These are phyloP conservation scores for Fonsecaea pedrosoi DNA, from an alignment of 2,329 filamentous ascomycete species.

Conservation along the genomic window DNA sequence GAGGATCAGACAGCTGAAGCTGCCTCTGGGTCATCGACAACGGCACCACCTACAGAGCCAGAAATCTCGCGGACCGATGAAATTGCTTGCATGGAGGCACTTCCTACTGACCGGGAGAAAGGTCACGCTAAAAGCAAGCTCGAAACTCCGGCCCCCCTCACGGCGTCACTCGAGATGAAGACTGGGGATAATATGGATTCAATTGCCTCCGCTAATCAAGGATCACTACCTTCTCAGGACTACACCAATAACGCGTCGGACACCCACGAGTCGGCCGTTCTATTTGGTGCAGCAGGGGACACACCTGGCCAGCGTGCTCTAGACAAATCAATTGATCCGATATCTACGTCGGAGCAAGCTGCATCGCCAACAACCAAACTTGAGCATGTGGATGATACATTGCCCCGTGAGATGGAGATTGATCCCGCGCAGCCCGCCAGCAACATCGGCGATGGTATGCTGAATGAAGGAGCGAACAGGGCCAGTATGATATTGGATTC, in stretches of 20 bases:
- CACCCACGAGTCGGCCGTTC: neutral
- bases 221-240: neutral
- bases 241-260: neutral
- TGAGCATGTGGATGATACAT: neutral
- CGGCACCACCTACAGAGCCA: neutral
- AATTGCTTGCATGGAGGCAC: neutral
- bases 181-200: neutral
- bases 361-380: neutral
- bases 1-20: conserved; percentile 17
- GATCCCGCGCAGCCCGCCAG: neutral
- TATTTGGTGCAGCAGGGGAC: neutral
- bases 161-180: neutral
- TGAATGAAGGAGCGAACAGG: neutral
- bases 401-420: neutral
- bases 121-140: neutral
- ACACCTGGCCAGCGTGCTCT: neutral
- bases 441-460: neutral
- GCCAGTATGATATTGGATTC: neutral
- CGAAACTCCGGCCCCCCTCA: neutral
- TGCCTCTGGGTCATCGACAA: neutral
- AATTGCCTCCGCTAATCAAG: neutral
- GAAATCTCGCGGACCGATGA: neutral
- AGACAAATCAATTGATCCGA: neutral
- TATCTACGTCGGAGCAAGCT: neutral
- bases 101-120: neutral